phyloP scores from a whole-genome alignment of 192 early-diverging fungal species.

The Rhizophagus clarus region DNA sequence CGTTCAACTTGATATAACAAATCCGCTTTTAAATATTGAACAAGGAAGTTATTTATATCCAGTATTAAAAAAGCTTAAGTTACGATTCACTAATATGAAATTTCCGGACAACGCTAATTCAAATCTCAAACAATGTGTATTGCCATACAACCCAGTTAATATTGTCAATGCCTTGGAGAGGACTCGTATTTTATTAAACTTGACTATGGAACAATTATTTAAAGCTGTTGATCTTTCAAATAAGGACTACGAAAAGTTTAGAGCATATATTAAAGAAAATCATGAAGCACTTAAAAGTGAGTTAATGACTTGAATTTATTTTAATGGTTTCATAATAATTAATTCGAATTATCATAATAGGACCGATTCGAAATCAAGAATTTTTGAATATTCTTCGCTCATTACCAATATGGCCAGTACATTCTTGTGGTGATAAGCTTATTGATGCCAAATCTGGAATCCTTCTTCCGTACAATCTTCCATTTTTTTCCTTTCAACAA shows the following conservation, averaged over 20 bases:
- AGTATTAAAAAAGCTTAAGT: background rate
- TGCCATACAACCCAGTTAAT: background rate
- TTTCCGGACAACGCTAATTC: background rate
- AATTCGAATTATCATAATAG: background rate
- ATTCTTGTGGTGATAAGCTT: background rate
- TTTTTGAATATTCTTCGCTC: background rate
- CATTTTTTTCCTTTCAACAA: conserved; percentile 3
- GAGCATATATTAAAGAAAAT: background rate
- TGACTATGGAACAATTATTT: background rate
- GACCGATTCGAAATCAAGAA: background rate
- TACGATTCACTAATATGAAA: background rate
- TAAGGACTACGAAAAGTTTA: background rate
- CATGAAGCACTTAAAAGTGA: background rate
- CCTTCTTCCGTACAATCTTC: background rate
- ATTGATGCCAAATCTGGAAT: background rate
- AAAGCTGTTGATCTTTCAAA: background rate
- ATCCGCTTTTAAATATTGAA: background rate
- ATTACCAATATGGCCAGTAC: background rate
- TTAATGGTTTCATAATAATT: background rate
- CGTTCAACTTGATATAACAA: background rate
- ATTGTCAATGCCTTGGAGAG: background rate
- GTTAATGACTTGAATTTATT: background rate
- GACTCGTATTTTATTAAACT: background rate
- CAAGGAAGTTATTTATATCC: background rate
- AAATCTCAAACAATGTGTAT: conserved; percentile 11